Conservation (phyloP, 2,329 filamentous ascomycete genomes). For the Blumeriella jaapii region DNA sequence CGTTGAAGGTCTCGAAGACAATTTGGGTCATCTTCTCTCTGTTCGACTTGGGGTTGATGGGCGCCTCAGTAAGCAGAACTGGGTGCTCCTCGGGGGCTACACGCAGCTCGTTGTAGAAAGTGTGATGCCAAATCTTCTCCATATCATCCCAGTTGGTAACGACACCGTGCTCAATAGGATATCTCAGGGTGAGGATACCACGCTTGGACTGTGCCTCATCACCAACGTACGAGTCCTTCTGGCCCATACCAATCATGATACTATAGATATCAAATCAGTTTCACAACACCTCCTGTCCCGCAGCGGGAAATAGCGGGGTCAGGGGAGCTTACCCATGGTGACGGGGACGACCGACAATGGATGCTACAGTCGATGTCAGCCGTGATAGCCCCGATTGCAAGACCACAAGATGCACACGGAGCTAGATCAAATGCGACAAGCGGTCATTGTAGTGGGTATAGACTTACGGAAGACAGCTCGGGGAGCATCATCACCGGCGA, state of each 20-base stretch:
- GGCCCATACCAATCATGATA: constrained; percentile 99
- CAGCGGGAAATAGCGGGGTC: constrained; percentile 17
- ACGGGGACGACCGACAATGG: constrained; percentile 98
- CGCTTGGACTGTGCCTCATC: constrained; percentile 99
- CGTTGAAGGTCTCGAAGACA: constrained; percentile 99
- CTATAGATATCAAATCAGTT: constrained; percentile 37
- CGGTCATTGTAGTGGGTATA: constrained; percentile 19
- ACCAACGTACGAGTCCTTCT: constrained; percentile 99
- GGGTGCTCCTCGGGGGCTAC: constrained; percentile 99
- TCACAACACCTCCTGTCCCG: constrained; percentile 12
- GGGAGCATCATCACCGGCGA: constrained; percentile 99
- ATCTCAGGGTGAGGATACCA: constrained; percentile 99
- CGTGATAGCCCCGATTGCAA: background rate
- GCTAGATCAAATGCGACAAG: background rate
- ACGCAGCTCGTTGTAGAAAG: constrained; percentile 99
- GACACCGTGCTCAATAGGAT: constrained; percentile 99
- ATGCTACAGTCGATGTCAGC: constrained; percentile 48
- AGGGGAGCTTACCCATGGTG: constrained; percentile 83
- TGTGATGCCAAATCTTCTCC: constrained; percentile 99
- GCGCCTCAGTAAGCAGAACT: constrained; percentile 96
- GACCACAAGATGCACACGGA: constrained; percentile 1
- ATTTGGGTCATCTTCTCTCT: constrained; percentile 99
- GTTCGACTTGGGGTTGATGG: constrained; percentile 99
- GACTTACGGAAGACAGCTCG: constrained; percentile 99
- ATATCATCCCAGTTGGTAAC: constrained; percentile 99